Percentiles rank a stretch among this genome's conserved stretches.
Evolutionary conservation across 768 basidiomycete species (phyloP).

Genomic region (Trametes cinnabarina): DNA sequence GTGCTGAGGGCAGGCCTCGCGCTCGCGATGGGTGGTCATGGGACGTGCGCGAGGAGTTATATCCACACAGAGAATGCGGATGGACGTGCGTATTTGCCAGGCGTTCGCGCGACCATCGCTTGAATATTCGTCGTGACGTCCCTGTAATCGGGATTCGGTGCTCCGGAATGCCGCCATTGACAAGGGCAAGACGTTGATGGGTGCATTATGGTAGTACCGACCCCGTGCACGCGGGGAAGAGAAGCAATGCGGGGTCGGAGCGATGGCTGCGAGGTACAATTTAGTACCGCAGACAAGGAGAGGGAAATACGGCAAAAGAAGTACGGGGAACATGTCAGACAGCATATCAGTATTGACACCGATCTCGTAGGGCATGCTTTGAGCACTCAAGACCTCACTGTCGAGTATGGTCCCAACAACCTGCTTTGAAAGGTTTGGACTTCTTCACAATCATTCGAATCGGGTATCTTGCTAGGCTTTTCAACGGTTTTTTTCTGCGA

Average conservation of each 20-base stretch:
- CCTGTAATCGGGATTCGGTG: neutral
- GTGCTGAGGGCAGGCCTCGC: neutral
- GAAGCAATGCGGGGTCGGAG: neutral
- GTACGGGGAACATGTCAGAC: too few relatives aligned
- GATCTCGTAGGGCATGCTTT: too few relatives aligned
- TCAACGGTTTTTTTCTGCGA: too few relatives aligned
- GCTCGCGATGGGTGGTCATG: neutral
- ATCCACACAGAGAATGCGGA: neutral
- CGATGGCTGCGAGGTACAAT: slow-evolving; percentile 3
- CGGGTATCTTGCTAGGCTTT: too few relatives aligned
- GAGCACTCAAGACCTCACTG: too few relatives aligned
- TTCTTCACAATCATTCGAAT: too few relatives aligned
- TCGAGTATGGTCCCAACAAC: too few relatives aligned
- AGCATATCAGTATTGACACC: too few relatives aligned
- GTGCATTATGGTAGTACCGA: neutral
- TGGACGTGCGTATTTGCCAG: neutral
- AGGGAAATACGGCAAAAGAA: too few relatives aligned
- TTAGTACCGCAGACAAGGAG: too few relatives aligned
- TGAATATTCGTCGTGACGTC: neutral
- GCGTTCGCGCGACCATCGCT: slow-evolving; percentile 13
- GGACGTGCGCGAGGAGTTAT: neutral
- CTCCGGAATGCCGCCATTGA: neutral
- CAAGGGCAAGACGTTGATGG: neutral
- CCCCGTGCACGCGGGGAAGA: too few relatives aligned
- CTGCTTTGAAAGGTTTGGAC: too few relatives aligned